phyloP scores from a whole-genome alignment of 345 rosid species.

The Syzygium aqueum region DNA sequence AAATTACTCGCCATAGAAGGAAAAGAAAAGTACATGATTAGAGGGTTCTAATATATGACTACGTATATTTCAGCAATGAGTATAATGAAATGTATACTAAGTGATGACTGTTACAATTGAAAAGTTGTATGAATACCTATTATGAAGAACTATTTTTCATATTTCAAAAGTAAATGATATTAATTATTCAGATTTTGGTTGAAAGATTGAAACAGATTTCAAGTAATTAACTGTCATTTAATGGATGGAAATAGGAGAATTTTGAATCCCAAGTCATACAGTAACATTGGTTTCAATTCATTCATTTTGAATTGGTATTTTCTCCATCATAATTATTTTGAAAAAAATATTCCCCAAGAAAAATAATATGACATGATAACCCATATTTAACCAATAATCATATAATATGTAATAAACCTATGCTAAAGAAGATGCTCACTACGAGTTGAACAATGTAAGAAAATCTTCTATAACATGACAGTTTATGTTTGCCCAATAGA shows the following conservation, averaged over 20 bases:
- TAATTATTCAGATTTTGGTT: neutral
- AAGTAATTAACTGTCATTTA: neutral
- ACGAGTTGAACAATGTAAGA: neutral
- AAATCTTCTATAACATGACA: neutral
- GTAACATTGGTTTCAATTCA: neutral
- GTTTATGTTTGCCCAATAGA: neutral
- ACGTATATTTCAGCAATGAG: neutral
- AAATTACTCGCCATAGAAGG: neutral
- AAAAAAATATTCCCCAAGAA: neutral
- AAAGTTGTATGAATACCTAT: neutral
- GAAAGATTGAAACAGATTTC: neutral
- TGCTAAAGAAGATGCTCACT: neutral
- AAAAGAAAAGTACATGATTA: no score
- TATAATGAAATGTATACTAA: neutral
- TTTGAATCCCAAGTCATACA: neutral
- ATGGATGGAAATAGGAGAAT: neutral
- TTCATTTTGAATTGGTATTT: neutral
- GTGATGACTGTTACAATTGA: neutral
- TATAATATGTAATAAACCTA: neutral
- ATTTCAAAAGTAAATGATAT: neutral
- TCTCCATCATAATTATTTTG: neutral
- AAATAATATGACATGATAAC: neutral
- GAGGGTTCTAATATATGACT: neutral
- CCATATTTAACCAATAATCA: neutral
- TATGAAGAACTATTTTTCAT: neutral